Evolutionary conservation across 2,329 filamentous ascomycete species (phyloP), one percentile per base, ranked within the genome.

Genomic region (Ramularia collo-cygni): DNA sequence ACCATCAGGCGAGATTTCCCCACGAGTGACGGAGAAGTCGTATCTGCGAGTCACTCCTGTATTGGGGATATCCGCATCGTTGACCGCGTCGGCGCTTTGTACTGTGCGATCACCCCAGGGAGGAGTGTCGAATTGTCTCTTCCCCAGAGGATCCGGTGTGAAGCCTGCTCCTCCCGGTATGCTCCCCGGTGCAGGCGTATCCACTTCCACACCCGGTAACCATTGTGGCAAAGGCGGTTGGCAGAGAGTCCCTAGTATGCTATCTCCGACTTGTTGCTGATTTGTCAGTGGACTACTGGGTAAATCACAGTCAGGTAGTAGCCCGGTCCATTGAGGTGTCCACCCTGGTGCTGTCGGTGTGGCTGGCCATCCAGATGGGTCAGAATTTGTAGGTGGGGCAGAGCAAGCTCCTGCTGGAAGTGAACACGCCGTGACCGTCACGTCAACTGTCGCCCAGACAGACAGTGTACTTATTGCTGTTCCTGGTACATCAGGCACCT

Each of bases 11-110:
- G 50, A 39, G 27, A 47, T 45, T 4, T 39, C 39, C 12, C 39
- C 54, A 53, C 10, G 38, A 36, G 12, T 42, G 30, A 59, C 42
- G 9, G 44, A 51, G 40, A 50, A 59, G 17, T 54, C 47, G 42
- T 57, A 59, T 38, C 48, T 48, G 6, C 55, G 51, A 8, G 53
- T 56, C 4, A 53, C 50, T 13, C 52, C 52, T 8, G 55, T 57
- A 26, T 53, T 49, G 8, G 58, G 58, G 19, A 50, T 47, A 12
- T 50, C 38, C 16, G 40, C 38, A 35, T 47, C 42, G 37, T 48
- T 48, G 36, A 55, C 58, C 4, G 57, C 52, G 33, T 57, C 52
- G 8, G 50, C 54, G 26, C 51, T 54, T 13, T 46, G 42, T 16
- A 44, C 41, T 3, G 46, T 52, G 14, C 44, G 40, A 14, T 49